Evolutionary conservation across 1,284 basidiomycete species (phyloP).

Genomic region (Athelia psychrophila): DNA sequence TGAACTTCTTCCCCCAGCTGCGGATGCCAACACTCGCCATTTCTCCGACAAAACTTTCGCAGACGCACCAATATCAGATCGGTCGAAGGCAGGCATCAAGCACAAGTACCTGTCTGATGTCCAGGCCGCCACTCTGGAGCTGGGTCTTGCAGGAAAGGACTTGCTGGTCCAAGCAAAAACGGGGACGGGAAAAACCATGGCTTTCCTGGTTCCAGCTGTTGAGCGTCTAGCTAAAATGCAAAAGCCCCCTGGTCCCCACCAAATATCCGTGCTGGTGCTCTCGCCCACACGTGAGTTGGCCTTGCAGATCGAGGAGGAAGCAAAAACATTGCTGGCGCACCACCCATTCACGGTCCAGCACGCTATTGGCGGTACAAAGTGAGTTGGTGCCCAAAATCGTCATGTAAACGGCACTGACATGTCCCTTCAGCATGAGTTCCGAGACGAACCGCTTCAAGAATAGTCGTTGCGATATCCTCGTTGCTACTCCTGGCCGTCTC

Average conservation of each 20-base stretch:
- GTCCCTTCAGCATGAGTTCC: conserved; percentile 32
- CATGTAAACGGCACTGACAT: neutral
- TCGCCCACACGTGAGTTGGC: conserved; percentile 90
- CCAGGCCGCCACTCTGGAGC: neutral
- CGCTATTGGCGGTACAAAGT: conserved; percentile 56
- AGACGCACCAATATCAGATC: neutral
- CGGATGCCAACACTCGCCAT: neutral
- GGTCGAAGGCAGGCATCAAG: neutral
- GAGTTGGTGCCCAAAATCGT: conserved; percentile 4
- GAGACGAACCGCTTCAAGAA: conserved; percentile 23
- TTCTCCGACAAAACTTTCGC: neutral
- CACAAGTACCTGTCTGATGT: neutral
- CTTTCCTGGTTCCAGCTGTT: conserved; percentile 86
- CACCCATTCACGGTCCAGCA: conserved; percentile 35
- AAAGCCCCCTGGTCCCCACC: conserved; percentile 4
- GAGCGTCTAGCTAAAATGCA: conserved; percentile 54
- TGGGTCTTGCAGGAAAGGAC: conserved; percentile 1
- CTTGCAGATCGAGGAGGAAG: conserved; percentile 61
- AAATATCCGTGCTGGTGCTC: conserved; percentile 60
- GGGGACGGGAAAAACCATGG: conserved; percentile 80
- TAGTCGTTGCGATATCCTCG: conserved; percentile 71
- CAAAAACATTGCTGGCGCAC: conserved; percentile 67
- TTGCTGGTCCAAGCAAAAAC: conserved; percentile 44
- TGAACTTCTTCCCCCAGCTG: neutral
- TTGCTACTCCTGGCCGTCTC: conserved; percentile 89